A percentile compares a stretch with the other conserved stretches of the same genome.
These are phyloP conservation scores for Physcomitrellopsis africana DNA, from an alignment of 225 moss, liverwort and hornwort genomes.

Conservation along the genomic window DNA sequence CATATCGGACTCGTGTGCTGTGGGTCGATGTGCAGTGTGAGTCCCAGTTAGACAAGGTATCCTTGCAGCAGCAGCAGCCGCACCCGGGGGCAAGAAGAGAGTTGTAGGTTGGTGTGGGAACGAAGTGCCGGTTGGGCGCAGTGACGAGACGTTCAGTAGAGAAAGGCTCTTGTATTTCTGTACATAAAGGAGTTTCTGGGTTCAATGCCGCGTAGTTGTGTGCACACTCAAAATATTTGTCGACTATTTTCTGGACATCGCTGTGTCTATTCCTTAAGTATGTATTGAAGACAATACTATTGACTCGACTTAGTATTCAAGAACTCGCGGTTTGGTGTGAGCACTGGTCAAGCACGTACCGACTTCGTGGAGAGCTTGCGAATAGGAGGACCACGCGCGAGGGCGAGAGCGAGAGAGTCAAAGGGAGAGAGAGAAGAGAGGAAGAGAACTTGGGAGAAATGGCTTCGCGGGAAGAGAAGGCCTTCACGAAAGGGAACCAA, in stretches of 20 bases:
- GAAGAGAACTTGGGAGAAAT: constrained; percentile 25
- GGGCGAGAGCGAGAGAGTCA: background rate
- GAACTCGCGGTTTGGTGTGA: background rate
- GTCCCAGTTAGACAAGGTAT: too few relatives aligned
- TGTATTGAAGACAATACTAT: too few relatives aligned
- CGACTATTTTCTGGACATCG: background rate
- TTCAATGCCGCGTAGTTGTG: background rate
- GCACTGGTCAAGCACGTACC: background rate
- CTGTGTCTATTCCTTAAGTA: background rate
- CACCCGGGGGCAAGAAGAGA: too few relatives aligned
- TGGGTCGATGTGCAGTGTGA: too few relatives aligned
- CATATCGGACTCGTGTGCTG: too few relatives aligned
- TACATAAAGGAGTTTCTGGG: background rate
- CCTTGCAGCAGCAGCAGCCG: too few relatives aligned
- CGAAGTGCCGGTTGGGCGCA: too few relatives aligned
- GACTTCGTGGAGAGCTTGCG: constrained; percentile 8
- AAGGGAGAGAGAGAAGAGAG: constrained; percentile 7
- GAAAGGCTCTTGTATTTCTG: background rate
- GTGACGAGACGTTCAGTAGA: too few relatives aligned
- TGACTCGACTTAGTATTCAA: background rate
- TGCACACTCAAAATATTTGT: background rate
- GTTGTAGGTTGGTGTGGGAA: too few relatives aligned
- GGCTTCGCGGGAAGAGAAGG: constrained; percentile 76
- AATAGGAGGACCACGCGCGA: background rate
- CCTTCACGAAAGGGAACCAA: constrained; percentile 58